phyloP scores from a whole-genome alignment of 805 yeast species.

The Metschnikowia santaceciliae region DNA sequence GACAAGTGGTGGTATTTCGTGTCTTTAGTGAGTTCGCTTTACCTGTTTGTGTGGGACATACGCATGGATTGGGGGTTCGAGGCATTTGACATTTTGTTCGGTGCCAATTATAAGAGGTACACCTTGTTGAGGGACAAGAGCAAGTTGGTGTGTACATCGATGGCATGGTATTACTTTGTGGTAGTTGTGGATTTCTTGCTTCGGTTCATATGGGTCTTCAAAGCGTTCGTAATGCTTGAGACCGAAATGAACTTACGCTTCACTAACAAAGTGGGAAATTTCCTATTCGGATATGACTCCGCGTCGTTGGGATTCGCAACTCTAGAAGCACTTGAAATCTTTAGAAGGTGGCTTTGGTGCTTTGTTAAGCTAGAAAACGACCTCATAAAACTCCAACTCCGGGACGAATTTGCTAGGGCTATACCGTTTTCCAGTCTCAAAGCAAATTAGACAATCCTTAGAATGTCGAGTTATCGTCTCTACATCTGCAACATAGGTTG shows the following conservation, averaged over 20 bases:
- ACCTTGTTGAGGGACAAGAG: slow-evolving; percentile 18
- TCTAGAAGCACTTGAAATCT: slow-evolving; percentile 68
- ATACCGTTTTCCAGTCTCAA: slow-evolving; percentile 13
- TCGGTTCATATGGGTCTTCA: slow-evolving; percentile 75
- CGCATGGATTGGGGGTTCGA: slow-evolving; percentile 83
- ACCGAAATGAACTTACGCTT: slow-evolving; percentile 19
- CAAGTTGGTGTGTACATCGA: slow-evolving; percentile 24
- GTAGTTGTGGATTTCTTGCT: slow-evolving; percentile 57
- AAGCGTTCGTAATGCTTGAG: slow-evolving; percentile 38
- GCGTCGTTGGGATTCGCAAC: slow-evolving; percentile 57
- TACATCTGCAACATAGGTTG: neutral
- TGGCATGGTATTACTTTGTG: slow-evolving; percentile 50
- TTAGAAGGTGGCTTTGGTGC: slow-evolving; percentile 89
- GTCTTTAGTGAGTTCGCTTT: slow-evolving; percentile 61
- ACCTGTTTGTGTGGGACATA: slow-evolving; percentile 86
- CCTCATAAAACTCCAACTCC: slow-evolving; percentile 33
- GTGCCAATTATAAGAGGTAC: slow-evolving; percentile 7
- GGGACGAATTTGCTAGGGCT: slow-evolving; percentile 15
- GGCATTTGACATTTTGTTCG: slow-evolving; percentile 37
- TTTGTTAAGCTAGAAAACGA: slow-evolving; percentile 82
- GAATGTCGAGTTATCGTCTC: neutral
- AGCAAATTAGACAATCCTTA: neutral
- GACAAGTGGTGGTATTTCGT: slow-evolving; percentile 42
- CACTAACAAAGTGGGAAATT: slow-evolving; percentile 16
- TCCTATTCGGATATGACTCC: slow-evolving; percentile 36